These are phyloP conservation scores for Monosporascus sp. DNA, from an alignment of 2,329 filamentous ascomycete species.

Conservation along the genomic window DNA sequence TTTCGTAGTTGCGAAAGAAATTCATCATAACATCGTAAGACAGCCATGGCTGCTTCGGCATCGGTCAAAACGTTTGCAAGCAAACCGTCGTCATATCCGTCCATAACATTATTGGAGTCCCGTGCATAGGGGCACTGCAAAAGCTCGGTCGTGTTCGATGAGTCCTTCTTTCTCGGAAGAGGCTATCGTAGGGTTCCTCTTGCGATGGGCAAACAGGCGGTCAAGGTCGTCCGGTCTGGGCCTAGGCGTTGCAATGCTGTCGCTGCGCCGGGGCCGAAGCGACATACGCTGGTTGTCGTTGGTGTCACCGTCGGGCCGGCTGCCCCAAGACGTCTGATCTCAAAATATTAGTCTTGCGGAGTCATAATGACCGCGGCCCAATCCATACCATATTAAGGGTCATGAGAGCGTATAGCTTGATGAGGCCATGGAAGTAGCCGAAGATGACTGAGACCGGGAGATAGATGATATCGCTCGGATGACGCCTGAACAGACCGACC, in stretches of 20 bases:
- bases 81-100: slow-evolving; percentile 9
- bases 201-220: slow-evolving; percentile 12
- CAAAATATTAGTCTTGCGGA: not conserved
- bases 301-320: slow-evolving; percentile 82
- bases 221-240: slow-evolving; percentile 27
- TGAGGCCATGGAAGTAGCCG: slow-evolving; percentile 86
- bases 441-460: slow-evolving; percentile 84
- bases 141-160: slow-evolving; percentile 11
- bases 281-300: slow-evolving; percentile 70
- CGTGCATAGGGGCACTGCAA: slow-evolving; percentile 15
- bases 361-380: not conserved
- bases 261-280: slow-evolving; percentile 34
- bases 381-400: slow-evolving; percentile 74
- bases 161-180: slow-evolving; percentile 19
- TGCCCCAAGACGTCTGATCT: slow-evolving; percentile 86
- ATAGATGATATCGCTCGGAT: slow-evolving; percentile 74
- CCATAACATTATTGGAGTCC: slow-evolving; percentile 10
- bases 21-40: not conserved
- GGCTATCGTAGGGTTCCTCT: slow-evolving; percentile 7
- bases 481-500: slow-evolving; percentile 76
- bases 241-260: slow-evolving; percentile 30
- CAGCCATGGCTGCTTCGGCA: slow-evolving; percentile 1
- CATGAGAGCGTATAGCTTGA: slow-evolving; percentile 83
- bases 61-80: slow-evolving; percentile 8
- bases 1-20: not conserved